These are phyloP conservation scores for Linum tenue DNA, from an alignment of 345 rosid species.

Conservation along the genomic window DNA sequence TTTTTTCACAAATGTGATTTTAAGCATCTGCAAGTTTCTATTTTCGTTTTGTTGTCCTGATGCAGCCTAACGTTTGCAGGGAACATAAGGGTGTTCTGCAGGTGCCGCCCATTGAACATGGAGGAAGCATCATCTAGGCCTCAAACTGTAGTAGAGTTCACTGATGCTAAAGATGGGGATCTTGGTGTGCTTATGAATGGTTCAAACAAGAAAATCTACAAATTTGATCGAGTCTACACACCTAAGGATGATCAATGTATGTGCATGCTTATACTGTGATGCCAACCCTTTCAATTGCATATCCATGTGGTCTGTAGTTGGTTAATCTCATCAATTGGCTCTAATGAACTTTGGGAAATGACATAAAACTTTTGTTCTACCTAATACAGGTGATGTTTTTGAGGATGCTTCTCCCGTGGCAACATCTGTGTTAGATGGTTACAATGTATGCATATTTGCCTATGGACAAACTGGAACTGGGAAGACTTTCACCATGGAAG, in stretches of 20 bases:
- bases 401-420: constrained; percentile 13
- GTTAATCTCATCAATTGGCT: background rate
- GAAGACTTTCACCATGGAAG: constrained; percentile 19
- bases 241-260: constrained; percentile 16
- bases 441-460: constrained; percentile 18
- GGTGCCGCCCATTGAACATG: constrained; percentile 17
- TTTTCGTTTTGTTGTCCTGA: background rate
- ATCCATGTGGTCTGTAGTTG: background rate
- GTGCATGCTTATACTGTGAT: background rate
- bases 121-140: constrained; percentile 12
- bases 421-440: constrained; percentile 14
- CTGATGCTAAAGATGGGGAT: constrained; percentile 16
- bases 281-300: background rate
- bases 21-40: background rate
- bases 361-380: background rate
- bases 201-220: constrained; percentile 11
- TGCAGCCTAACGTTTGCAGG: constrained; percentile 4
- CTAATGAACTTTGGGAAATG: background rate
- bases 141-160: constrained; percentile 13
- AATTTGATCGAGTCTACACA: constrained; percentile 15
- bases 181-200: constrained; percentile 10
- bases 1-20: background rate
- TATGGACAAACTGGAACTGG: constrained; percentile 19
- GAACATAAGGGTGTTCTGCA: constrained; percentile 19
- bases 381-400: constrained; percentile 14